phyloP scores from a whole-genome alignment of 1,284 basidiomycete species.

The Rhodotorula sp. region DNA sequence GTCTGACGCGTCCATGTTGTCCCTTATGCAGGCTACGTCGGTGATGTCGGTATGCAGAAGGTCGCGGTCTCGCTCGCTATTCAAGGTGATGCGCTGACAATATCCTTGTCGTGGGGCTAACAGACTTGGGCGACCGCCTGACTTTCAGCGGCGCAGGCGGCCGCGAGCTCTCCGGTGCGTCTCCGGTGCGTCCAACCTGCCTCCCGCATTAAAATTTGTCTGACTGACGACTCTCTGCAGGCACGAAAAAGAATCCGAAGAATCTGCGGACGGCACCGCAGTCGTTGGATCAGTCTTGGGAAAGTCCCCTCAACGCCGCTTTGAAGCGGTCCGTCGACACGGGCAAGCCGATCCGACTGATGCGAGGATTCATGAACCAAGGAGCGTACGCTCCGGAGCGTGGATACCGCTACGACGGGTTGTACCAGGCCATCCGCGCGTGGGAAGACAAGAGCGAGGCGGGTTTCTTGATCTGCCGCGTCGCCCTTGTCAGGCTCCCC shows the following conservation, averaged over 20 bases:
- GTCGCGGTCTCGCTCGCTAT: too few species aligned
- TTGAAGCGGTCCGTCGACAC: conserved; percentile 66
- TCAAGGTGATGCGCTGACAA: too few species aligned
- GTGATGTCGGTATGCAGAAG: conserved; percentile 57
- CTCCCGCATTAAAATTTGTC: neutral
- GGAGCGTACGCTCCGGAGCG: conserved; percentile 31
- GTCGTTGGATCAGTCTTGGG: conserved; percentile 72
- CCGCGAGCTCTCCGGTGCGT: conserved; percentile 70
- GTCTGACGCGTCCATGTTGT: too few species aligned
- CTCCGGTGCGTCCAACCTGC: conserved; percentile 55
- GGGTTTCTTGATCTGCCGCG: conserved; percentile 74
- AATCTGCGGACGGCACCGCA: conserved; percentile 81
- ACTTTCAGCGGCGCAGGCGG: conserved; percentile 64
- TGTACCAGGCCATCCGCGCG: conserved; percentile 66
- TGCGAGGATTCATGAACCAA: conserved; percentile 72
- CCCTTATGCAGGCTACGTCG: conserved; percentile 64
- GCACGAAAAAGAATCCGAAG: conserved; percentile 32
- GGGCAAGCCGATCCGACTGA: conserved; percentile 72
- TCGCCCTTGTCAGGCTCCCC: conserved; percentile 56
- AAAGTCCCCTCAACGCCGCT: conserved; percentile 62
- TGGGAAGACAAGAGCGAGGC: conserved; percentile 59
- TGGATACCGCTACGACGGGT: conserved; percentile 76
- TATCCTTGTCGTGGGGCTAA: too few species aligned
- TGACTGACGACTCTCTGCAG: conserved; percentile 44
- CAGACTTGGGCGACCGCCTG: conserved; percentile 72